These are phyloP conservation scores for Aspergillus eucalypticola DNA, from an alignment of 2,329 filamentous ascomycete species.

Conservation along the genomic window DNA sequence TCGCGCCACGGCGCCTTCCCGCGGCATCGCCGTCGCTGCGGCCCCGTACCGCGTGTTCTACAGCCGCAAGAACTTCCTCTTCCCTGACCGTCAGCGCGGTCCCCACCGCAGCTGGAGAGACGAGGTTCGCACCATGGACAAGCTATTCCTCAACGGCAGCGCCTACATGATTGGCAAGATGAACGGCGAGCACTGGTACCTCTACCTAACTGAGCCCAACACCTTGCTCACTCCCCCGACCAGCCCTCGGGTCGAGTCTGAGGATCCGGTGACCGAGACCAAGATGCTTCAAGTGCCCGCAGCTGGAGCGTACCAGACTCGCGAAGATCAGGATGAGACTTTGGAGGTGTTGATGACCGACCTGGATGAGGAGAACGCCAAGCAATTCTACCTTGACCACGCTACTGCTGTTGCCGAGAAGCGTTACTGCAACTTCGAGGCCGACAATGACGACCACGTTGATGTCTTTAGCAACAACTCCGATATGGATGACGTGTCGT, in stretches of 20 bases:
- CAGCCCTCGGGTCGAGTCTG: constrained; percentile 63
- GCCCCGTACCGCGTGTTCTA: constrained; percentile 97
- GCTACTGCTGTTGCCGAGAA: constrained; percentile 89
- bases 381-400: constrained; percentile 71
- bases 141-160: constrained; percentile 86
- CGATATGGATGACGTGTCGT: constrained; percentile 60
- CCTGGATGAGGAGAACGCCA: constrained; percentile 64
- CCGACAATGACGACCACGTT: constrained; percentile 56
- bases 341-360: constrained; percentile 70
- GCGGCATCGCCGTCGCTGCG: constrained; percentile 72
- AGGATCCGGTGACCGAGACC: constrained; percentile 55
- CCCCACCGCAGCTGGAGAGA: constrained; percentile 98
- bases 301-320: constrained; percentile 19
- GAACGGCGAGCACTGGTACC: constrained; percentile 99
- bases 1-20: constrained; percentile 67
- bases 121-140: constrained; percentile 89
- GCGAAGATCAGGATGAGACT: constrained; percentile 49
- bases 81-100: constrained; percentile 88
- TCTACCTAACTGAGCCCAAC: constrained; percentile 91
- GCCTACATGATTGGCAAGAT: constrained; percentile 99
- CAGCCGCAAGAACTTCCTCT: constrained; percentile 97
- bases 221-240: constrained; percentile 76
- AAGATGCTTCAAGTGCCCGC: constrained; percentile 59
- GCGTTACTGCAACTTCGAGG: constrained; percentile 71
- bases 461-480: constrained; percentile 81